phyloP scores from a whole-genome alignment of 257 asterid species.

The Solanum clarkiae region DNA sequence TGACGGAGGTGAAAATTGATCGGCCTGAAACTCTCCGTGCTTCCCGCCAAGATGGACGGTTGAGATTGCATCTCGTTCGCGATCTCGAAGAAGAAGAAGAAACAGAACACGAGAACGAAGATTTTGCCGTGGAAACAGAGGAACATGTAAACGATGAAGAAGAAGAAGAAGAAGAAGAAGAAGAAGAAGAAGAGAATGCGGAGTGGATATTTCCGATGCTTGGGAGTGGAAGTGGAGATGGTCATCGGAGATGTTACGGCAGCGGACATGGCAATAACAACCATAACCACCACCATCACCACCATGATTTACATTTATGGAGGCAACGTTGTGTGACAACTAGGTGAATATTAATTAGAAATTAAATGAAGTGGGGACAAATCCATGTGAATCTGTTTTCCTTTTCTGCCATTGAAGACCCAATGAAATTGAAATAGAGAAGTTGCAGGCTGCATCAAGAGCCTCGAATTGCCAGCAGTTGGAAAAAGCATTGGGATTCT shows the following conservation, averaged over 20 bases:
- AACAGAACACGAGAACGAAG: background rate
- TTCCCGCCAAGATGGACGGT: constrained; percentile 23
- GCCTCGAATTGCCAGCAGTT: background rate
- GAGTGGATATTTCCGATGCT: constrained; percentile 7
- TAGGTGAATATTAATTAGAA: background rate
- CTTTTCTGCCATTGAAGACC: background rate
- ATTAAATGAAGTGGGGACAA: background rate
- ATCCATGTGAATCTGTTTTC: background rate
- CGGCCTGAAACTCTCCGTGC: constrained; percentile 11
- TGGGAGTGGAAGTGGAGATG: background rate
- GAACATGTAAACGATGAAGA: background rate
- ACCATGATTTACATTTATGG: constrained; percentile 7
- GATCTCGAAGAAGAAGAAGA: background rate
- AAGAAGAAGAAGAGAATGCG: background rate
- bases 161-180: background rate
- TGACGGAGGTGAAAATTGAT: constrained; percentile 9
- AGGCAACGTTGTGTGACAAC: constrained; percentile 14
- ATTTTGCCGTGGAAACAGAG: background rate
- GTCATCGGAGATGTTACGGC: constrained; percentile 9
- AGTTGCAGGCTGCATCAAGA: background rate
- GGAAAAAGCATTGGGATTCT: background rate
- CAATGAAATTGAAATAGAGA: background rate
- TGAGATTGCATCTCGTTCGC: constrained; percentile 16
- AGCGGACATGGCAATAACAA: background rate
- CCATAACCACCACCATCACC: background rate